Base-by-base conservation (phyloP, 192 early-diverging fungal genomes). In the Haplosporangium gracile region DNA sequence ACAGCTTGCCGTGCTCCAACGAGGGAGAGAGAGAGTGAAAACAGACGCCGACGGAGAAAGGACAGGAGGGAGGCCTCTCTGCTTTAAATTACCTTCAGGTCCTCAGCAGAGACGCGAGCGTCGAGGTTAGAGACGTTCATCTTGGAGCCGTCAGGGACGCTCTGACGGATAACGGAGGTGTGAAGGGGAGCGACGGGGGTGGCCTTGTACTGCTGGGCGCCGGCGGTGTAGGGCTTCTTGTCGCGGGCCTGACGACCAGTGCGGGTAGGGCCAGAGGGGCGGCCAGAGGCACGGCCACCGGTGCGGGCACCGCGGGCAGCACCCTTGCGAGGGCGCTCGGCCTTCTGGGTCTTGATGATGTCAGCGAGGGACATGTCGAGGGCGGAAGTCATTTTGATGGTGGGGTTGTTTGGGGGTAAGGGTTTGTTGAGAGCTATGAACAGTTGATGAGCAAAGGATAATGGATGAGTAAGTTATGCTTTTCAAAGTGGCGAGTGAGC, bases 81-180 rank as follows among this genome's bases (percentile, higher is more conserved):
- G 68, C 75, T 68, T 72, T 39, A 75, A 83, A 51, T 81, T 88
- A 89, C 90, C 84, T 81, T 80, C 79, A 90, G 83, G 76, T 91
- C 90, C 34, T 83, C 84, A 69, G 80, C 78, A 65, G 88, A 88
- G 78, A 91, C 90, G 71, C 89, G 87, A 70, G 89, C 81, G 69
- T 83, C 88, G 68, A 91, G 90, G 81, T 91, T 90, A 32, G 90
- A 90, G 72, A 91, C 84, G 63, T 91, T 76, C 57, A 91, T 88
- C 75, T 90, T 89, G 69, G 82, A 83, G 57, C 88, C 88, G 78
- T 89, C 84, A 29, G 80, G 75, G 40, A 51, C 55, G 69, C 45
- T 78, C 68, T 78, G 77, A 26, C 76, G 76, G 34, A 77, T 45
- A 15, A 71, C 65, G 32, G 68, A 36, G 39, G 77, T 78, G 38